phyloP scores from a whole-genome alignment of 2,329 filamentous ascomycete genomes.

The Aureobasidium sp. region DNA sequence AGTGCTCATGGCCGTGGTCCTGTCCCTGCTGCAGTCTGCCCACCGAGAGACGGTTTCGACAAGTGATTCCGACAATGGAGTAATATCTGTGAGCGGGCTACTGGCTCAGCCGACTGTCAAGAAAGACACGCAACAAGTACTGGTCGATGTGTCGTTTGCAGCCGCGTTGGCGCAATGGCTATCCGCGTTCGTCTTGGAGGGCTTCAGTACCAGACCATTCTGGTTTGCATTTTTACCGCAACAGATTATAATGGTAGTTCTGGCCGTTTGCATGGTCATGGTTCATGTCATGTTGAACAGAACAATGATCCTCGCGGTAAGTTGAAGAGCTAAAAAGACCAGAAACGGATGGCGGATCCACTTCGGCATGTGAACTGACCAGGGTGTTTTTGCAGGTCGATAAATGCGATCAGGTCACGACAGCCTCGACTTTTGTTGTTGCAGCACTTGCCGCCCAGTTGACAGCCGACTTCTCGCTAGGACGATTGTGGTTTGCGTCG shows the following conservation, averaged over 20 bases:
- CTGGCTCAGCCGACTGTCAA: conserved; percentile 20
- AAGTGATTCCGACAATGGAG: conserved; percentile 22
- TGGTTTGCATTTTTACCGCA: conserved; percentile 19
- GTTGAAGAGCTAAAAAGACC: conserved; percentile 13
- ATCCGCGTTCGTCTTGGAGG: conserved; percentile 23
- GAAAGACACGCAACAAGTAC: conserved; percentile 9
- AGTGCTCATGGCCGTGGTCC: conserved; percentile 31
- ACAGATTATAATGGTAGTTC: conserved; percentile 17
- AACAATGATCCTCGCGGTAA: conserved; percentile 23
- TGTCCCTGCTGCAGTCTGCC: conserved; percentile 34
- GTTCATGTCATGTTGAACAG: conserved; percentile 19
- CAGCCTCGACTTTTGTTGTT: conserved; percentile 14
- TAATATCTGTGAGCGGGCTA: conserved; percentile 29
- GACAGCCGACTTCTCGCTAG: conserved; percentile 20
- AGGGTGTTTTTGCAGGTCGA: background rate
- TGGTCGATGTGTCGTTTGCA: conserved; percentile 24
- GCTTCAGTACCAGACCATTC: conserved; percentile 19
- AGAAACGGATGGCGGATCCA: background rate
- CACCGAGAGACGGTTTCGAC: conserved; percentile 16
- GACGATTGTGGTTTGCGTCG: conserved; percentile 25
- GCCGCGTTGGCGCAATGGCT: conserved; percentile 19
- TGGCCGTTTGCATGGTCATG: conserved; percentile 18
- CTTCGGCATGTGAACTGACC: conserved; percentile 1
- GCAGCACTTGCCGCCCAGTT: conserved; percentile 24
- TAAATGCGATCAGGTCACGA: conserved; percentile 1